These are phyloP conservation scores for Arabis hirsuta DNA, from an alignment of 345 rosid species.

Conservation along the genomic window DNA sequence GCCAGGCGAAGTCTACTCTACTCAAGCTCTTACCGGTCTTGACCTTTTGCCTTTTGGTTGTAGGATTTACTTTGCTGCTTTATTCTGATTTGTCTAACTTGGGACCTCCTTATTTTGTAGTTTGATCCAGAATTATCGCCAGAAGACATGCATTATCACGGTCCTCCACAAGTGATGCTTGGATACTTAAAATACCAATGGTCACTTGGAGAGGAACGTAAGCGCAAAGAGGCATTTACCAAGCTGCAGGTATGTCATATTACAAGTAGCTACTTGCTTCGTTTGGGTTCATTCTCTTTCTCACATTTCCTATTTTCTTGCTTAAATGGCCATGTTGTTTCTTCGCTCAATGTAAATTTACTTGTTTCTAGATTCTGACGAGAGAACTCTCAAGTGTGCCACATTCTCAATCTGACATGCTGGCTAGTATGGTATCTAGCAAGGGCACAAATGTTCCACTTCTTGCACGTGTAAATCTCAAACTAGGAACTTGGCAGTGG, in stretches of 20 bases:
- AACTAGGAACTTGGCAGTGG: conserved; percentile 92
- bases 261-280: conserved; percentile 18
- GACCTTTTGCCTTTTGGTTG: conserved; percentile 22
- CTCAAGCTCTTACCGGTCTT: conserved; percentile 86
- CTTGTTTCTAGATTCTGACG: conserved; percentile 63
- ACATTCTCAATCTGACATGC: conserved; percentile 56
- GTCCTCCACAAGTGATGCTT: conserved; percentile 96
- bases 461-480: conserved; percentile 82
- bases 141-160: conserved; percentile 72
- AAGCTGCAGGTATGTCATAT: conserved; percentile 70
- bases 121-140: conserved; percentile 89
- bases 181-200: conserved; percentile 94
- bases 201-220: conserved; percentile 97
- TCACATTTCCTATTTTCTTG: conserved; percentile 14
- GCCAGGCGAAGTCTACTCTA: conserved; percentile 96
- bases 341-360: conserved; percentile 33
- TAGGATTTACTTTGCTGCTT: conserved; percentile 23
- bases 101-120: conserved; percentile 49
- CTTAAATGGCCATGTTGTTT: conserved; percentile 28
- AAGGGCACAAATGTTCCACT: conserved; percentile 66
- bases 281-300: conserved; percentile 21
- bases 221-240: conserved; percentile 90
- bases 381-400: conserved; percentile 67
- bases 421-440: conserved; percentile 54
- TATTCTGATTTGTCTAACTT: conserved; percentile 26